Percentiles rank a stretch among this genome's conserved stretches.
phyloP scores from a whole-genome alignment of 1,139 yeast species.

The Kurtzmaniella natalensis region DNA sequence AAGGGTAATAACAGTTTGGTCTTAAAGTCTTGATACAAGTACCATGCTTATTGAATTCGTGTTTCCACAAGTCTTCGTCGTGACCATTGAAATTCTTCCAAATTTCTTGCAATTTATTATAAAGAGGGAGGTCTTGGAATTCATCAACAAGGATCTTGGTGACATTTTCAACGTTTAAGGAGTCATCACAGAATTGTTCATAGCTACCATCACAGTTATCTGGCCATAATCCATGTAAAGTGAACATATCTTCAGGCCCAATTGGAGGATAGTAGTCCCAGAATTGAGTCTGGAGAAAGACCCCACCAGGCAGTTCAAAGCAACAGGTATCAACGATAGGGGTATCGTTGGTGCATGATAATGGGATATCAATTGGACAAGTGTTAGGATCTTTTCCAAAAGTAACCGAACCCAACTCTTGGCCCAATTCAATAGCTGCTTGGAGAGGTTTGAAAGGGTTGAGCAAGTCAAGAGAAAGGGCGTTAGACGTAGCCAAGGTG shows the following conservation, averaged over 20 bases:
- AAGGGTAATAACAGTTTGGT: conserved; percentile 57
- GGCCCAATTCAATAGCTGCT: no score
- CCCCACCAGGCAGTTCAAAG: conserved; percentile 85
- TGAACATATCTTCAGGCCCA: conserved; percentile 75
- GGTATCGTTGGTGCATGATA: conserved; percentile 50
- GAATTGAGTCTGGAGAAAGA: conserved; percentile 81
- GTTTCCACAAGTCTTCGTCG: conserved; percentile 82
- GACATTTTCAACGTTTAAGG: conserved; percentile 50
- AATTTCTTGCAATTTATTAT: conserved; percentile 49
- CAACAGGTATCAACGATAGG: conserved; percentile 61
- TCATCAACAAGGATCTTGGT: conserved; percentile 45
- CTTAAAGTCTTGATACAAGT: conserved; percentile 82
- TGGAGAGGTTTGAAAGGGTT: no score
- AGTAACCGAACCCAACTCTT: no score
- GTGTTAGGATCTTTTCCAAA: no score
- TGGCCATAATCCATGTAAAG: conserved; percentile 55
- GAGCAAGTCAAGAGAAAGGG: no score
- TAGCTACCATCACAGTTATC: conserved; percentile 43
- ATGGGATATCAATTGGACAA: conserved; percentile 67
- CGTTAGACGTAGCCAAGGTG: no score
- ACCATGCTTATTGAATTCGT: conserved; percentile 94
- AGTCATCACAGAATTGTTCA: conserved; percentile 62
- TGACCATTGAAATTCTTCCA: conserved; percentile 81
- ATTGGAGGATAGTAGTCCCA: conserved; percentile 89
- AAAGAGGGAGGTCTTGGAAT: conserved; percentile 48